Base-by-base conservation (phyloP, 306 rosid genomes). In the Fragaria vesca region DNA sequence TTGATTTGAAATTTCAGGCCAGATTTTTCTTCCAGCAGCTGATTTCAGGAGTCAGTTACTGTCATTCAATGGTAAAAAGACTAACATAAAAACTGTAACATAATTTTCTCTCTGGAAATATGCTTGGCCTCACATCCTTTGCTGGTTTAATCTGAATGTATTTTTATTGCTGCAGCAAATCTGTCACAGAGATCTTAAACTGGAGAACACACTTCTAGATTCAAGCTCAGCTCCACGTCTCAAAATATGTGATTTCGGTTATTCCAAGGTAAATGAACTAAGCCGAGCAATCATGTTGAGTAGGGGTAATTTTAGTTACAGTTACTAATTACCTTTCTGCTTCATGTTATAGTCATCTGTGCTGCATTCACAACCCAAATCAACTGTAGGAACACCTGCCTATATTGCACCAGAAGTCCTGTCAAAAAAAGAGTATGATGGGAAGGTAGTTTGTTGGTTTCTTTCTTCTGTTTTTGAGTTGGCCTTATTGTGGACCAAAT, bases 351-450 rank as follows among this genome's bases (percentile, higher is more conserved):
- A 96, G 99, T 96, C 99, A 57, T 93, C 99, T 51, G 96, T 93
- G 80, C 81, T 96, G 66, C 98, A 96, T 84, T 96, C 99, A 46
- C 99, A 96, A 81, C 99, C 99, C 36, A 96, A 96, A 90, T 96
- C 99, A 21, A 93, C 99, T 0, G 99, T 96, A 52, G 99, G 99
- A 84, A 96, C 99, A 75, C 99, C 99, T 7, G 99, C 99, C 32
- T 96, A 96, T 71, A 96, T 96, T 77, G 99, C 99, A 47, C 99
- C 98, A 5, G 99, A 96, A 83, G 94, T 96, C 73, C 82, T 96
- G 63, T 91, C 97, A 75, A 89, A 88, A 78, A 90, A 83, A 76
- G 94, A 86, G 80, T 96, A 96, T 74, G 98, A 96, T 81, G 99
- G 99, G 28, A 92, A 96, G 96, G 98, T 93, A 81, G 79, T 45